Base-by-base conservation (phyloP, 306 rosid genomes). In the Potentilla sterilis region DNA sequence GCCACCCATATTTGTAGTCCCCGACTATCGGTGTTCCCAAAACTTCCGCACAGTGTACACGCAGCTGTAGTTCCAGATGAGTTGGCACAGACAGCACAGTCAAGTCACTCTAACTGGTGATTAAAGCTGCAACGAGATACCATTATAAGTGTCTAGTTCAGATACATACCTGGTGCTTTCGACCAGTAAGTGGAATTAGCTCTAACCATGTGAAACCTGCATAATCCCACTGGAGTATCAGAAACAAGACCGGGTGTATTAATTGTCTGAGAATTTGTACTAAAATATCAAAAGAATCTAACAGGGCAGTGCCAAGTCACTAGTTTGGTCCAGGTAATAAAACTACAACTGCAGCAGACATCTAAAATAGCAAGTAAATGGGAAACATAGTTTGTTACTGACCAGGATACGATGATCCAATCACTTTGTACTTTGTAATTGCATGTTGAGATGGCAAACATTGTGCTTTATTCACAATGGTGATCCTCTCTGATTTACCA, bases 1-100 rank as follows among this genome's bases (percentile, higher is more conserved):
- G 96, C 97, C 97, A 85, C 63, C 98, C 98, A 81, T 95, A 90
- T 85, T 89, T 95, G 82, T 90, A 88, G 86, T 95, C 97, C 79
- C 98, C 98, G 66, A 95, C 96, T 61, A 95, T 95, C 2, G 97
- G 97, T 49, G 98, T 90, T 75, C 97, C 93, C 78, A 95, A 76
- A 81, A 87, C 91, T 86, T 92, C 96, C 3, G 97, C 96, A 85
- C 98, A 95, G 83, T 95, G 98, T 43, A 90, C 96, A 11, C 98
- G 97, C 74, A 92, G 96, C 97, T 92, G 91, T 69, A 59, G 74
- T 66, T 32, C 74, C 59, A 40, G 65, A 43, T 28, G 48, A 35
- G 48, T 68, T 67, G 62, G 21, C 37, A 51, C 58, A 38, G 28
- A 28, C 28, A 28, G 28, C 28, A 28, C 28, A 28, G 28, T 28